Conservation (phyloP, 108 stramenopile genomes). For the Nitzschia inconspicua region DNA sequence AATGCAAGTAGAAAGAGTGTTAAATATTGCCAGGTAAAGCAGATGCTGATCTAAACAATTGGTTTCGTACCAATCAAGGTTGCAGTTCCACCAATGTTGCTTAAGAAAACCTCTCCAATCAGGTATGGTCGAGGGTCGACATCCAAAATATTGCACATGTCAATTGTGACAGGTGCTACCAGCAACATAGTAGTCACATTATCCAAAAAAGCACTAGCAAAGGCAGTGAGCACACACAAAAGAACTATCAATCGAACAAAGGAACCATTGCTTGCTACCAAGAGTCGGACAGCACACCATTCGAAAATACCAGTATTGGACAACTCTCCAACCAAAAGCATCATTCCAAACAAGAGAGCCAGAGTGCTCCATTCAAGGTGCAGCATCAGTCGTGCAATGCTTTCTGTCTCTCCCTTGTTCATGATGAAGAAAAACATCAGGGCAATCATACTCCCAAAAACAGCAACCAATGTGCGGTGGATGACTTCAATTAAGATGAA, state of each 20-base stretch:
- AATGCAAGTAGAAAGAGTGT: background rate
- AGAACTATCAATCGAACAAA: slow-evolving; percentile 47
- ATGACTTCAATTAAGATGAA: slow-evolving; percentile 64
- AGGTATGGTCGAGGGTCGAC: slow-evolving; percentile 60
- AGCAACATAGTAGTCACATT: slow-evolving; percentile 67
- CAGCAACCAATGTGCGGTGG: slow-evolving; percentile 61
- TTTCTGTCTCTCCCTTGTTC: slow-evolving; percentile 44
- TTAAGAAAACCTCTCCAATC: slow-evolving; percentile 54
- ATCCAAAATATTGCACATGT: slow-evolving; percentile 56
- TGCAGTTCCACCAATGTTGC: slow-evolving; percentile 62
- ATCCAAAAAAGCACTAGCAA: slow-evolving; percentile 55
- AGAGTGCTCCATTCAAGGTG: slow-evolving; percentile 60
- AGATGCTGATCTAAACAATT: background rate
- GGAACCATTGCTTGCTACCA: slow-evolving; percentile 43
- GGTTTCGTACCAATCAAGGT: slow-evolving; percentile 51
- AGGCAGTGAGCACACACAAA: slow-evolving; percentile 41
- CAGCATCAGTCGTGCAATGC: slow-evolving; percentile 42
- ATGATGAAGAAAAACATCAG: slow-evolving; percentile 52
- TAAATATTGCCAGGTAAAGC: too few relatives aligned
- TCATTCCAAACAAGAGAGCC: slow-evolving; percentile 69
- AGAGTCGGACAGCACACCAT: slow-evolving; percentile 54
- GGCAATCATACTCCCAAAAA: slow-evolving; percentile 59
- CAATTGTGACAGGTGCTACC: slow-evolving; percentile 62
- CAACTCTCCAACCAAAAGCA: slow-evolving; percentile 59
- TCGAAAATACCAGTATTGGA: slow-evolving; percentile 68